phyloP scores from a whole-genome alignment of 768 basidiomycete species.

The Leccinellum rugosiceps region DNA sequence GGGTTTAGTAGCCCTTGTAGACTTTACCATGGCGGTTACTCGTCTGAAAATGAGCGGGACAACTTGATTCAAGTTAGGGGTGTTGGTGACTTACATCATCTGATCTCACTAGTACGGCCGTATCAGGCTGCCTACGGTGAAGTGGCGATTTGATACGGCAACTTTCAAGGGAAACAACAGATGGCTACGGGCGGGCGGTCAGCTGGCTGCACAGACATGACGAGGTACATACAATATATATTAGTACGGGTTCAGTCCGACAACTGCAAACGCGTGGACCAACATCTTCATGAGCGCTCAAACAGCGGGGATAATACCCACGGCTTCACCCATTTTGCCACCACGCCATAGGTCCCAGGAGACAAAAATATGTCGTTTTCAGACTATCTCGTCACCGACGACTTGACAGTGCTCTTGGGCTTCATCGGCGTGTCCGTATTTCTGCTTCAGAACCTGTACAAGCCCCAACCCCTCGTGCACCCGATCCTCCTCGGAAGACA shows the following conservation, averaged over 20 bases:
- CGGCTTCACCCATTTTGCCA: constrained; percentile 8
- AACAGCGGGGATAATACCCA: neutral
- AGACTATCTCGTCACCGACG: constrained; percentile 70
- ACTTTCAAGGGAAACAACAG: no score
- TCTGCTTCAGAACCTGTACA: constrained; percentile 74
- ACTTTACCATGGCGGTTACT: neutral
- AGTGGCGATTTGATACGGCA: neutral
- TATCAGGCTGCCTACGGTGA: neutral
- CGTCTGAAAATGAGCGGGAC: neutral
- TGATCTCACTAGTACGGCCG: neutral
- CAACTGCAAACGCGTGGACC: neutral
- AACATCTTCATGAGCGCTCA: no score
- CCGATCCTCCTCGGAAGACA: constrained; percentile 92
- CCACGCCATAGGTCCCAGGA: neutral
- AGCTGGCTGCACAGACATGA: neutral
- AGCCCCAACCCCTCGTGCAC: constrained; percentile 82
- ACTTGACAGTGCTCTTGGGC: constrained; percentile 72
- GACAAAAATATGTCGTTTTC: constrained; percentile 39
- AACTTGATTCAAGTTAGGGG: constrained; percentile 3
- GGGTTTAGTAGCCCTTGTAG: constrained; percentile 9
- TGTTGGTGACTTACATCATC: neutral
- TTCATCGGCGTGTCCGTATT: constrained; percentile 76
- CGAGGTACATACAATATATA: neutral
- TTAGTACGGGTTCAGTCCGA: neutral
- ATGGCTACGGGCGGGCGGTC: no score